Evolutionary conservation across 257 asterid genomes (phyloP).

Genomic region (Solanum okadae): DNA sequence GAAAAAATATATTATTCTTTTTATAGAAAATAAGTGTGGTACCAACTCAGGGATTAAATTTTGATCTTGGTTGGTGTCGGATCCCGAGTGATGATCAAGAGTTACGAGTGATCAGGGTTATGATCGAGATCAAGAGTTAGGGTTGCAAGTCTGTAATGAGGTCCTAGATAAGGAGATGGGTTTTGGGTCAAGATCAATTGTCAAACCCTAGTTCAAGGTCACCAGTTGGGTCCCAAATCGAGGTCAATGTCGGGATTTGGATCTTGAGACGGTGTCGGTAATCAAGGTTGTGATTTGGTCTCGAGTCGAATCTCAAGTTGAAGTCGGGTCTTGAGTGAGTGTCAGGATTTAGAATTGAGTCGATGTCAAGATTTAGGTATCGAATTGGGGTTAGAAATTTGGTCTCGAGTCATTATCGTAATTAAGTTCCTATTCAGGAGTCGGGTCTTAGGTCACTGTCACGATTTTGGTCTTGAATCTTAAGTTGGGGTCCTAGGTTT

Average conservation of each 20-base stretch:
- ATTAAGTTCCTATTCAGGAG: background rate
- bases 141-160: background rate
- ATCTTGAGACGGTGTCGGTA: background rate
- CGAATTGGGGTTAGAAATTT: background rate
- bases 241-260: background rate
- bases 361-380: background rate
- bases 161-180: background rate
- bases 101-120: background rate
- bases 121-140: background rate
- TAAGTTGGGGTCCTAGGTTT: background rate
- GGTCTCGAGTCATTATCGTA: background rate
- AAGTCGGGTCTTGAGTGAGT: background rate
- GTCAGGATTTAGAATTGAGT: too few species aligned
- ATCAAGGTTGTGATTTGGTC: background rate
- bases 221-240: background rate
- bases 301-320: background rate
- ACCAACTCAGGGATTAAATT: background rate
- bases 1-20: background rate
- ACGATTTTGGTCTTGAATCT: background rate
- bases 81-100: background rate
- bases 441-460: background rate
- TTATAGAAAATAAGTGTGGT: background rate
- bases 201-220: background rate
- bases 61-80: background rate
- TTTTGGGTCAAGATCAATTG: background rate